Conservation (phyloP, 495 filamentous ascomycete species). For the Hypoxylon trugodes region DNA sequence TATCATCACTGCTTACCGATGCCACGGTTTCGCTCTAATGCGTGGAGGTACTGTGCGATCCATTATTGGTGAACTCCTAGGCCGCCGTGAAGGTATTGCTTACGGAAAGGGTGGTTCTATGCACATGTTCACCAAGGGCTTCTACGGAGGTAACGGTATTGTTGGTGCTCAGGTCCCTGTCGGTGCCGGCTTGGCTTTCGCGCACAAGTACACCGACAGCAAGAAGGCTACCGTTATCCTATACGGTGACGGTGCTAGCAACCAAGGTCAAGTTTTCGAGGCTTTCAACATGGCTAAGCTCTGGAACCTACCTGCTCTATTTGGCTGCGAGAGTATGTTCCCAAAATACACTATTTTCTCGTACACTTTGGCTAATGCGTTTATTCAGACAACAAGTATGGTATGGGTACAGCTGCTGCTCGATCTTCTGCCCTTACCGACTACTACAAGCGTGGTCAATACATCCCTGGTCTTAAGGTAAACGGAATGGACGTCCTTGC, state of each 20-base stretch:
- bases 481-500: slow-evolving; percentile 99
- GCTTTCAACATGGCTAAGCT: slow-evolving; percentile 99
- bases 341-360: not conserved
- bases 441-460: slow-evolving; percentile 99
- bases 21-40: slow-evolving; percentile 98
- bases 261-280: slow-evolving; percentile 99
- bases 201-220: slow-evolving; percentile 89
- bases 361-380: slow-evolving; percentile 33
- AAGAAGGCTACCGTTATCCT: slow-evolving; percentile 86
- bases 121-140: slow-evolving; percentile 99
- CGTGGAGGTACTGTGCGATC: slow-evolving; percentile 89
- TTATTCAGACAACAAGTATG: slow-evolving; percentile 95
- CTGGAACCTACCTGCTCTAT: slow-evolving; percentile 93
- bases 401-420: slow-evolving; percentile 97
- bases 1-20: slow-evolving; percentile 96
- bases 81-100: slow-evolving; percentile 93
- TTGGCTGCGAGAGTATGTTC: slow-evolving; percentile 94
- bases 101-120: slow-evolving; percentile 99
- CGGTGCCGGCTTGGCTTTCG: slow-evolving; percentile 95
- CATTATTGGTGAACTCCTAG: slow-evolving; percentile 96
- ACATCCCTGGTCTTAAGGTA: slow-evolving; percentile 98
- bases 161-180: slow-evolving; percentile 99
- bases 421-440: slow-evolving; percentile 95
- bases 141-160: slow-evolving; percentile 98
- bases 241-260: slow-evolving; percentile 97